Conservation (phyloP, 2,329 filamentous ascomycete species). For the Aspergillus ibericus region DNA sequence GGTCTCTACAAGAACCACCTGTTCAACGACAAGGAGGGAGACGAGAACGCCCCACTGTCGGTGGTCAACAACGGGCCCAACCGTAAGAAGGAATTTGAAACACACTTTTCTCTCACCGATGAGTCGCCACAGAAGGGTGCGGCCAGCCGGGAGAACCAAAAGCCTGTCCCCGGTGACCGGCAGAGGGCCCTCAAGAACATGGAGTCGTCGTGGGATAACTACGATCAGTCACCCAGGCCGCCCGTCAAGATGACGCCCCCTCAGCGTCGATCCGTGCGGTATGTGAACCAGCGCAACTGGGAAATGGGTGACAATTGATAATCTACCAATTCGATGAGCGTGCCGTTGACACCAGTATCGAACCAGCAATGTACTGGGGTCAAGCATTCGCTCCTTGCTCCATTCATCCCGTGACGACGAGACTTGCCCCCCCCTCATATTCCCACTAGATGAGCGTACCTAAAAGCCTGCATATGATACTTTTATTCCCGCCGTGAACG, state of each 20-base stretch:
- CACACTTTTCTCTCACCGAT: constrained; percentile 76
- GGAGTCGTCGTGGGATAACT: constrained; percentile 57
- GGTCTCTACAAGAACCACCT: constrained; percentile 77
- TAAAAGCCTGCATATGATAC: constrained; percentile 4
- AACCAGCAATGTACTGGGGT: background rate
- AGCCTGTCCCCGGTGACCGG: constrained; percentile 57
- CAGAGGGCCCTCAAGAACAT: constrained; percentile 73
- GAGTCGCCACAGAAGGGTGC: constrained; percentile 37
- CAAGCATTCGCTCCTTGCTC: background rate
- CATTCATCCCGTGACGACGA: background rate
- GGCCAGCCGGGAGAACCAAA: constrained; percentile 42
- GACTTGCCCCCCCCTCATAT: background rate
- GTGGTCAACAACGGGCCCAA: constrained; percentile 72
- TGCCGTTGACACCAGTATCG: background rate
- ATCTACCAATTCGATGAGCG: background rate
- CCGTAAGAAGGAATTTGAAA: constrained; percentile 72
- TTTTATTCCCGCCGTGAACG: constrained; percentile 5
- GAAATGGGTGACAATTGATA: constrained; percentile 38
- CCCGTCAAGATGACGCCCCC: constrained; percentile 28
- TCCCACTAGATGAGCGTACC: background rate
- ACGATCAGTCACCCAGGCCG: constrained; percentile 39
- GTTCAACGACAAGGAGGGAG: constrained; percentile 59
- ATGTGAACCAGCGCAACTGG: constrained; percentile 43
- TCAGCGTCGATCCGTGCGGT: constrained; percentile 25
- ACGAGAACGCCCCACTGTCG: constrained; percentile 52